Evolutionary conservation across 2,329 filamentous ascomycete genomes (phyloP).

Genomic region (Ceratocystis cubensis): DNA sequence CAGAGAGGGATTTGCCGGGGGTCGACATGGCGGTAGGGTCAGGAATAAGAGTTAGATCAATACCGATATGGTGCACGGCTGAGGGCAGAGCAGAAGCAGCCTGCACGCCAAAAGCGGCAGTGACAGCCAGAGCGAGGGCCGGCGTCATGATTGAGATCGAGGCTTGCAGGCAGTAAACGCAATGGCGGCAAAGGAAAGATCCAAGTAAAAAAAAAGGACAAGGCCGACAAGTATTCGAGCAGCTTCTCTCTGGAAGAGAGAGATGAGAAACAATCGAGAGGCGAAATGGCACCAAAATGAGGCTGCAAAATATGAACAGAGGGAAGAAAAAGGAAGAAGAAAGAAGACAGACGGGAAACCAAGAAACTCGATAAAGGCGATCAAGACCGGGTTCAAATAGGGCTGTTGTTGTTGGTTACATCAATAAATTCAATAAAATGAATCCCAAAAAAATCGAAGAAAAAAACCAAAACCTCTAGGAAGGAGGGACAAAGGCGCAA

Average conservation of each 20-base stretch:
- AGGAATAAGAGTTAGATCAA: slow-evolving; percentile 16
- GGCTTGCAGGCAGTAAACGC: background rate
- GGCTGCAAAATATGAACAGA: background rate
- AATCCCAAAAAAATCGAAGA: background rate
- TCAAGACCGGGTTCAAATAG: background rate
- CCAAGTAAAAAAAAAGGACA: background rate
- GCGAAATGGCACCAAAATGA: background rate
- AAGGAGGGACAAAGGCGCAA: background rate
- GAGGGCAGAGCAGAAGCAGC: slow-evolving; percentile 10
- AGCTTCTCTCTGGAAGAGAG: background rate
- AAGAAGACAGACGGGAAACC: background rate
- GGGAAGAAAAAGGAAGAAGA: slow-evolving; percentile 2
- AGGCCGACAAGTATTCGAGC: background rate
- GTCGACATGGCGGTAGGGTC: slow-evolving; percentile 5
- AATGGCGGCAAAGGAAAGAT: background rate
- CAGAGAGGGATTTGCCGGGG: background rate
- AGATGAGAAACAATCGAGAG: background rate
- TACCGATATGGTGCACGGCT: slow-evolving; percentile 16
- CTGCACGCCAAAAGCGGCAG: slow-evolving; percentile 13
- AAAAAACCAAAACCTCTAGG: background rate
- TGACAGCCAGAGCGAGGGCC: slow-evolving; percentile 10
- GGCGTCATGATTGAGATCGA: slow-evolving; percentile 9
- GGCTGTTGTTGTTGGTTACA: too few species aligned
- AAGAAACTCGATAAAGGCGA: background rate
- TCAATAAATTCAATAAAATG: background rate